Base-by-base conservation (phyloP, 2,329 filamentous ascomycete genomes). In the Ophiostoma piceae region DNA sequence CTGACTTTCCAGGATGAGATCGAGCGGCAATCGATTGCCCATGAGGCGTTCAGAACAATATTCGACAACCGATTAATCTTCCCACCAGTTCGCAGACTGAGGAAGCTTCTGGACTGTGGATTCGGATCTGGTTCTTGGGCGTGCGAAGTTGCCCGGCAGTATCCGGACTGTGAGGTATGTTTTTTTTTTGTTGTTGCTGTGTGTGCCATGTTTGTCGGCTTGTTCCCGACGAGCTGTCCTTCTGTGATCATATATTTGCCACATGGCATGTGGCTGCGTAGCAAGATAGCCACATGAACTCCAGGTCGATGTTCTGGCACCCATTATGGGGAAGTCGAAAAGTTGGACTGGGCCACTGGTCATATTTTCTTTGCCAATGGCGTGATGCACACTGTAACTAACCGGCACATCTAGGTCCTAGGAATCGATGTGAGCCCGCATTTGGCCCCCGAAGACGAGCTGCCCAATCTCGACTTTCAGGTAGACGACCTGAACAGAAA, bases 121-220 rank as follows among this genome's bases (percentile, higher is more conserved):
- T 90, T 87, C 77, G 90, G 90, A 57, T 83, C 87, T n/a, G 90
- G 84, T 57, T 82, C 86, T 66, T 93, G 90, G 90, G 89, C 90
- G 29, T 79, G 86, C 43, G 88, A 90, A 32, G 87, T 90, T 68
- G 90, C 90, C 66, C 84, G 86, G 75, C 80, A 84, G 72, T 81
- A 89, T 78, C 88, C 88, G 67, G 79, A 82, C 72, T 89, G 87
- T 76, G 84, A 91, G 82, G 90, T 91, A 37, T 39, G 74, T 72
- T 9, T 19, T 26, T 26, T 41, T 8, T 22, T 19, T 65, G 19
- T 16, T 51, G 47, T 16, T 29, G 57, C 2, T 26, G 11, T 35
- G 8, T 26, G 4, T n/a, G 60, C 19, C 19, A 26, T 65, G 14
- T 39, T n/a, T 41, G 32, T 39, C 62, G 62, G n/a, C 26, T 37